A percentile compares a stretch with the other conserved stretches of the same genome.
phyloP scores from a whole-genome alignment of 2,329 filamentous ascomycete species.

The Xylariales sp. region DNA sequence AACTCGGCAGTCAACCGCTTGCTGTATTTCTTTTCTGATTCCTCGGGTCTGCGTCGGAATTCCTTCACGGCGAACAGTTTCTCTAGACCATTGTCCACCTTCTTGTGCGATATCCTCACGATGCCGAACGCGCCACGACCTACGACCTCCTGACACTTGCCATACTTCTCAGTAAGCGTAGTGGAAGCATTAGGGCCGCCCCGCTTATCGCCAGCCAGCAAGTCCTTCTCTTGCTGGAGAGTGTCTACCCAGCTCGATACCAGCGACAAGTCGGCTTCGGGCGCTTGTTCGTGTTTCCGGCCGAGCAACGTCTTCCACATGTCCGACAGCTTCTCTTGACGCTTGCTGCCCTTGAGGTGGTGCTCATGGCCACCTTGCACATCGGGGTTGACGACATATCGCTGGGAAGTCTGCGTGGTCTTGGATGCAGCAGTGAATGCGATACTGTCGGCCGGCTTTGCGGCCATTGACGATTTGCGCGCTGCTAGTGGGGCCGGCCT shows the following conservation, averaged over 20 bases:
- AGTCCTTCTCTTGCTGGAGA: conserved; percentile 80
- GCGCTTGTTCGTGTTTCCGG: conserved; percentile 69
- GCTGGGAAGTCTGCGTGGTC: conserved; percentile 30
- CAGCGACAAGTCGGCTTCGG: conserved; percentile 80
- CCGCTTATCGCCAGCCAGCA: conserved; percentile 69
- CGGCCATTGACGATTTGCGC: conserved; percentile 37
- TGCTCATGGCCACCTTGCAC: conserved; percentile 75
- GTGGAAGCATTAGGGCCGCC: conserved; percentile 68
- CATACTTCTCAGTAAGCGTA: conserved; percentile 91
- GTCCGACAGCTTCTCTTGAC: conserved; percentile 91
- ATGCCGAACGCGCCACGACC: conserved; percentile 96
- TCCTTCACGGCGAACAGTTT: conserved; percentile 97
- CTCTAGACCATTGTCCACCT: conserved; percentile 72
- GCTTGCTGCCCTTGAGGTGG: conserved; percentile 79
- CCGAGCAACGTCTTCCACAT: conserved; percentile 86
- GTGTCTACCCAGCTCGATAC: conserved; percentile 97
- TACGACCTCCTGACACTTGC: conserved; percentile 96
- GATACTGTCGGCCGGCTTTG: conserved; percentile 26
- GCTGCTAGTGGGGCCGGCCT: conserved; percentile 32
- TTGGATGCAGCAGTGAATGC: conserved; percentile 25
- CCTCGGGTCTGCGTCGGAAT: conserved; percentile 88
- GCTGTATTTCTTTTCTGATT: conserved; percentile 96
- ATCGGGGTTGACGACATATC: conserved; percentile 47
- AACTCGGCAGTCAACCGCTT: conserved; percentile 96
- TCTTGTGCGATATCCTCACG: conserved; percentile 95